Base-by-base conservation (phyloP, 495 filamentous ascomycete species). In the Aspergillus kassunensis region DNA sequence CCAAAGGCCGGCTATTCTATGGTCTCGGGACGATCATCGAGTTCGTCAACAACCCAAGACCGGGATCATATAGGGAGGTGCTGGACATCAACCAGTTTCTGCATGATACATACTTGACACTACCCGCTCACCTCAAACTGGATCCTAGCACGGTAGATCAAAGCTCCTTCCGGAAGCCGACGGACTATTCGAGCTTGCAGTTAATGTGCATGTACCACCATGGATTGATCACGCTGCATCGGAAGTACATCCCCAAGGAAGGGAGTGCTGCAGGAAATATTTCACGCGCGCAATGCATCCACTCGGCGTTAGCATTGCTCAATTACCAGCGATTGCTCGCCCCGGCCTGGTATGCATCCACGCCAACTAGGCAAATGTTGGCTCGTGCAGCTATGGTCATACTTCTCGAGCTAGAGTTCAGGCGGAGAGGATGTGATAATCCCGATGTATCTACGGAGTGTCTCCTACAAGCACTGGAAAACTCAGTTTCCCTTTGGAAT, bases 201-300 rank as follows among this genome's bases (percentile, higher is more conserved):
- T 29, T 51, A 2, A 27, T 6, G n/a, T 47, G 24, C 18, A 48
- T 56, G 41, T 56, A 56, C 35, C 48, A 56, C 48, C 18, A 44
- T 7, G 48, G 48, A 4, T 42, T 56, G 24, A 47, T 34, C n/a
- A 47, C 27, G 8, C 46, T 56, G 5, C 54, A 56, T 27, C 54
- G 54, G 13, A 41, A 20, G 20, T 41, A 24, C 16, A 41, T 41
- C 3, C 39, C 4, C 13, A 41, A 19, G 1, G 2, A 13, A 19
- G 4, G 1, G 7, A 13, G n/a, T 4, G 20, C 9, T 9, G 10
- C 20, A 21, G 10, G 20, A 12, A 3, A 41, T 1, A 24, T 41
- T 2, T 41, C 39, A 12, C 20, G 39, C 6, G 23, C 39, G 12
- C 21, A 47, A 24, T 56, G 47, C 10, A 39, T 51, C 15, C 13